Evolutionary conservation across 1,284 basidiomycete species (phyloP), one percentile per base, ranked within the genome.

Genomic region (Tremellales sp.): DNA sequence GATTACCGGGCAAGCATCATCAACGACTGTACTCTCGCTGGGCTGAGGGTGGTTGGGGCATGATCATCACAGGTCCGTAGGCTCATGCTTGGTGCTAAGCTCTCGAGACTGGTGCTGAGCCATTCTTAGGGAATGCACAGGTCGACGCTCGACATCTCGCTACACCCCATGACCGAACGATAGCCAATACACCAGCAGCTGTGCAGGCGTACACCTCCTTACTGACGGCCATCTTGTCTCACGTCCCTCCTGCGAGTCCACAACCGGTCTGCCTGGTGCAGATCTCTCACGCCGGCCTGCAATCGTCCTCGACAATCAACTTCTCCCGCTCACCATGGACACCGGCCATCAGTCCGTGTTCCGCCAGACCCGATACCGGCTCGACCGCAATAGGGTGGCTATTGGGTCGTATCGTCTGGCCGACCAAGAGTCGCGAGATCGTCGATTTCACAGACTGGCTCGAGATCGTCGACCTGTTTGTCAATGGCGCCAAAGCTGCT

Each of bases 231-330:
- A 83, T 86, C 22, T 81, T 81, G 53, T 43, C 51, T 22, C 44
- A 45, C 29, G 43, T 46, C 12, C 47, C 36, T 3, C 27, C 23
- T 33, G 44, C 26, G 13, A 39, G 44, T 10, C 26, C 55, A 3
- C 19, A 43, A 24, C 67, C 76, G 0, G 57, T 77, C 1, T 64
- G 69, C 0, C 59, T 80, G 19, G 83, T 93, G 76, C 93, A 97
- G 67, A 76, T 97, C 39, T 88, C 80, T 31, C 93, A 97, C 66
- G 76, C 83, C 0, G 93, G 93, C 3, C 81, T 93, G 21, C 93
- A 97, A 70, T 89, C 89, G 8, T 77, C 10, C 81, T 83, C 63
- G 61, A 76, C 60, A 4, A 56, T 59, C 27, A 56, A 57, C 31
- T 43, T 68, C 19, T 58, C 65, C n/a, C 62, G 70, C 10, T 31